Evolutionary conservation across 2,329 filamentous ascomycete species (phyloP).

Genomic region (Teratosphaeria nubilosa): DNA sequence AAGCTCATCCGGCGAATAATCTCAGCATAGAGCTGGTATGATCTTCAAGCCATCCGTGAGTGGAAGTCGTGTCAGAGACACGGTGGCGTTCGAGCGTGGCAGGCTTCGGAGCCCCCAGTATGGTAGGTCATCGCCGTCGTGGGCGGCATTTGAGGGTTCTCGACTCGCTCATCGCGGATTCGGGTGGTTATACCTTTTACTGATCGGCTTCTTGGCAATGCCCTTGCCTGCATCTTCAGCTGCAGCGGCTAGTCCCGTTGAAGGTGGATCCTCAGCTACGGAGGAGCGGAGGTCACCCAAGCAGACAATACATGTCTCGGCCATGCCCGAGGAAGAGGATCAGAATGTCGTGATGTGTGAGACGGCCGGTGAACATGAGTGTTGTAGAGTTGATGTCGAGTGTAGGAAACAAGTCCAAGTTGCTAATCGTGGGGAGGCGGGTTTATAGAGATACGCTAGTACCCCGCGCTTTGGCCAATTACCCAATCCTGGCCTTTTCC

Average conservation of each 20-base stretch:
- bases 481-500: background rate
- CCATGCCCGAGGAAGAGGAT: slow-evolving; percentile 34
- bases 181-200: slow-evolving; percentile 24
- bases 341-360: background rate
- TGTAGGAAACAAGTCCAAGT: background rate
- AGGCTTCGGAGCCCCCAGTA: slow-evolving; percentile 22
- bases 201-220: slow-evolving; percentile 18
- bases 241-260: slow-evolving; percentile 22
- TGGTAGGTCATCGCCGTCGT: slow-evolving; percentile 12
- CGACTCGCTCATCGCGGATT: slow-evolving; percentile 11
- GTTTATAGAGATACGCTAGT: background rate
- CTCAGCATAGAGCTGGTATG: slow-evolving; percentile 7
- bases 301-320: slow-evolving; percentile 62
- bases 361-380: background rate
- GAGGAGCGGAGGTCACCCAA: slow-evolving; percentile 57
- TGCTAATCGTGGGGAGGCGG: background rate
- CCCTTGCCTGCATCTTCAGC: slow-evolving; percentile 13
- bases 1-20: slow-evolving; percentile 30
- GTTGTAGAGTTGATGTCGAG: background rate
- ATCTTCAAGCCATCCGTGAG: slow-evolving; percentile 31
- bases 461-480: background rate
- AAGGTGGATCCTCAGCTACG: slow-evolving; percentile 41
- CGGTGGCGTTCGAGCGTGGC: slow-evolving; percentile 8
- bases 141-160: slow-evolving; percentile 9
- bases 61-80: slow-evolving; percentile 23